These are phyloP conservation scores for Ogataea glucozyma DNA, from an alignment of 805 yeast species.

Conservation along the genomic window DNA sequence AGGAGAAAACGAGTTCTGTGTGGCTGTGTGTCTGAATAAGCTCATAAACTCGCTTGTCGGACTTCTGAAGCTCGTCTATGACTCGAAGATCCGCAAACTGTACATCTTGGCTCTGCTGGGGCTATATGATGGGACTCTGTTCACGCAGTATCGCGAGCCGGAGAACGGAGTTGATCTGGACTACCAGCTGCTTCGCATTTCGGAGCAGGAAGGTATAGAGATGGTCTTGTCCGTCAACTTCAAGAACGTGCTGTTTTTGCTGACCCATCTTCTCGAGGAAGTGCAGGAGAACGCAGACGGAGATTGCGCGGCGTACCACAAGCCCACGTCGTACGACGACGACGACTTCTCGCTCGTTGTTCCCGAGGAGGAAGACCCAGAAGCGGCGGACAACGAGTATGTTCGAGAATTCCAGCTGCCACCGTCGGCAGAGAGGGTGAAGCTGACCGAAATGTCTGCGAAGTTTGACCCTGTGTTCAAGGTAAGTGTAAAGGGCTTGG, in stretches of 20 bases:
- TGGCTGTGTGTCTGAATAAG: conserved; percentile 19
- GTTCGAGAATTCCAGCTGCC: conserved; percentile 28
- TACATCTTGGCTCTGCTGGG: conserved; percentile 32
- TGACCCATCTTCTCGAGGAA: conserved; percentile 63
- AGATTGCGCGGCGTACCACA: conserved; percentile 55
- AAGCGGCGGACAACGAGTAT: conserved; percentile 30
- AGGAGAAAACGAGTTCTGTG: conserved; percentile 27
- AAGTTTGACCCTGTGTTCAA: conserved; percentile 54
- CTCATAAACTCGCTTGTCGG: conserved; percentile 29
- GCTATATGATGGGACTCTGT: conserved; percentile 25
- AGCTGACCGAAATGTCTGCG: conserved; percentile 41
- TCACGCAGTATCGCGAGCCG: conserved; percentile 16
- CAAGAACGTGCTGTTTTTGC: conserved; percentile 29
- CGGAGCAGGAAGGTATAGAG: conserved; percentile 23
- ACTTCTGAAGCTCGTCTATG: conserved; percentile 55
- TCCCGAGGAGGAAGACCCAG: conserved; percentile 22
- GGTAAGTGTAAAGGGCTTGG: conserved; percentile 47
- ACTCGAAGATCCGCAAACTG: conserved; percentile 71
- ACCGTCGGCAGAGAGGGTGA: conserved; percentile 43
- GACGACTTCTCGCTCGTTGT: conserved; percentile 31
- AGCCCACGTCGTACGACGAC: conserved; percentile 40
- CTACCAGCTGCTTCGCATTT: conserved; percentile 31
- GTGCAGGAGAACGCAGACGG: conserved; percentile 61
- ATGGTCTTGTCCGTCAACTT: conserved; percentile 28
- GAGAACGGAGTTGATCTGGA: conserved; percentile 23